Evolutionary conservation across 495 filamentous ascomycete genomes (phyloP).

Genomic region (Symbiotaphrina buchneri): DNA sequence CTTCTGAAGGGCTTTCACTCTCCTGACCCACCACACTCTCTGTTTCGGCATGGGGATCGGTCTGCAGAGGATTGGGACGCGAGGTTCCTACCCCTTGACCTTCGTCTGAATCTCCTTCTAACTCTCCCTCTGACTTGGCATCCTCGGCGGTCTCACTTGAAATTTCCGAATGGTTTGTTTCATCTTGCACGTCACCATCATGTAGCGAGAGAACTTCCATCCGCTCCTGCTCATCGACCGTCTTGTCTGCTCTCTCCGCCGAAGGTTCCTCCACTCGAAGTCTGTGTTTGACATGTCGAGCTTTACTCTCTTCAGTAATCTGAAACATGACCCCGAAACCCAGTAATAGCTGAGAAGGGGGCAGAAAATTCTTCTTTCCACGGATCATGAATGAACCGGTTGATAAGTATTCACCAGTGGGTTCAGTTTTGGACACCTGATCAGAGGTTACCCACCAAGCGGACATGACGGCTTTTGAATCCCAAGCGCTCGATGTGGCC

Average conservation of each 20-base stretch:
- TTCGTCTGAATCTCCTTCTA: no score
- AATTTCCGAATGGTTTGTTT: background rate
- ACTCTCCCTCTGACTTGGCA: constrained; percentile 7
- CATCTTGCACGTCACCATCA: background rate
- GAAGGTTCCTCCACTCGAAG: constrained; percentile 20
- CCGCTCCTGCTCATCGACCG: constrained; percentile 1
- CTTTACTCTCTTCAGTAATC: constrained; percentile 73
- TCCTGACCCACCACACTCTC: no score
- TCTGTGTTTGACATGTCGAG: constrained; percentile 53
- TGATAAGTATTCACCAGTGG: constrained; percentile 56
- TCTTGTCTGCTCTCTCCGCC: background rate
- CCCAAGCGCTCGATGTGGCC: constrained; percentile 74
- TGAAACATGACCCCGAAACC: constrained; percentile 76
- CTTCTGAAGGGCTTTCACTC: no score
- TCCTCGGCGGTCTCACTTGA: constrained; percentile 4
- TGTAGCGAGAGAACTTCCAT: constrained; percentile 1
- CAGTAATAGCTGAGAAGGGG: constrained; percentile 68
- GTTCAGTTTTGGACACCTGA: constrained; percentile 67
- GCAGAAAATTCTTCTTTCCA: constrained; percentile 76
- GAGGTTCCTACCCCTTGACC: no score
- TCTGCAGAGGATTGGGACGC: no score
- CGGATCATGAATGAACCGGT: constrained; percentile 55
- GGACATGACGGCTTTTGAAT: constrained; percentile 83
- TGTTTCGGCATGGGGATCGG: no score
- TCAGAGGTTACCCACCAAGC: constrained; percentile 83